phyloP scores from a whole-genome alignment of 305 asterid genomes.

The Fraxinus baroniana region DNA sequence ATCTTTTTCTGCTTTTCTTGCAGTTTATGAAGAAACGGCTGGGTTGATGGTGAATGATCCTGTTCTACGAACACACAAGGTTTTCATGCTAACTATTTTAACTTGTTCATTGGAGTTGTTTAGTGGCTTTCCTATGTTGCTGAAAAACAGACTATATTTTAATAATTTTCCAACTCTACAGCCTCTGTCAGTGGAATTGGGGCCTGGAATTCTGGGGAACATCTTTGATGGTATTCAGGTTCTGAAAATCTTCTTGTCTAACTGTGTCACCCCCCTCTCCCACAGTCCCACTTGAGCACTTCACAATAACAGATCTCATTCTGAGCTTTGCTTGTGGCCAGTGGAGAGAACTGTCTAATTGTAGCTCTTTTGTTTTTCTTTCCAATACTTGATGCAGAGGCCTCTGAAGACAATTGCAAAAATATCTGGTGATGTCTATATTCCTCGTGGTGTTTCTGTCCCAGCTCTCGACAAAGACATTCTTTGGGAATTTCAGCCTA shows the following conservation, averaged over 20 bases:
- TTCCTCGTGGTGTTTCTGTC: conserved; percentile 98
- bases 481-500: conserved; percentile 94
- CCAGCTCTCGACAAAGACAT: conserved; percentile 95
- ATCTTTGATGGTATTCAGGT: conserved; percentile 98
- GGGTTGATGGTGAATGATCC: conserved; percentile 94
- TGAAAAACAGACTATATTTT: neutral
- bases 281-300: neutral
- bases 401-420: conserved; percentile 93
- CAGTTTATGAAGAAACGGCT: conserved; percentile 97
- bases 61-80: conserved; percentile 94
- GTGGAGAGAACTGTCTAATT: conserved; percentile 16
- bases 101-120: conserved; percentile 11
- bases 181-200: conserved; percentile 93
- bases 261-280: neutral
- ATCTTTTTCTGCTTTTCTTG: conserved; percentile 23
- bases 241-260: conserved; percentile 18
- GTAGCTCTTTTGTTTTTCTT: conserved; percentile 12
- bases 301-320: neutral
- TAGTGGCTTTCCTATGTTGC: neutral
- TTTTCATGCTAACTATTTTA: conserved; percentile 23
- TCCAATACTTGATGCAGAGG: conserved; percentile 59
- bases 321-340: conserved; percentile 1
- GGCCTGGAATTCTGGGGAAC: conserved; percentile 93
- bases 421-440: conserved; percentile 94
- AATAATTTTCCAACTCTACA: conserved; percentile 31